These are phyloP conservation scores for Alopecurus myosuroides DNA, from an alignment of 176 grass and related monocot genomes.

Conservation along the genomic window DNA sequence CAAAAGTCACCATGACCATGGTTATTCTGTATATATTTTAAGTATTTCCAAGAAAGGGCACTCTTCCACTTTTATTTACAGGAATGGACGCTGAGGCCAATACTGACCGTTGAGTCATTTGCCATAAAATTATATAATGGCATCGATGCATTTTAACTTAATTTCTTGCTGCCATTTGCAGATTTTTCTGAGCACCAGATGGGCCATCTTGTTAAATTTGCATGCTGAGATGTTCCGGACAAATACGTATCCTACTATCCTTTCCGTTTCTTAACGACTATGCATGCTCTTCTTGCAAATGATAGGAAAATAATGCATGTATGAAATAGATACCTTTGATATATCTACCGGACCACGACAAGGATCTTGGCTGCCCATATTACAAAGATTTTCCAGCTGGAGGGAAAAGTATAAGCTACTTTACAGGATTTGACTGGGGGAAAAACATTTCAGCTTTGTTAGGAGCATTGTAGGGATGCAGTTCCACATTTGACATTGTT, in stretches of 20 bases:
- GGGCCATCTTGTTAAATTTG: conserved; percentile 97
- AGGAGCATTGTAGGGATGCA: not conserved
- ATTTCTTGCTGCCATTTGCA: conserved; percentile 42
- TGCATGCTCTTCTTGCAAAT: not conserved
- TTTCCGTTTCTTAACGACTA: conserved; percentile 15
- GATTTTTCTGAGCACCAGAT: conserved; percentile 99
- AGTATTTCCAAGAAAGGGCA: conserved; percentile 1
- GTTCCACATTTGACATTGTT: not conserved
- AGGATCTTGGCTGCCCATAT: conserved; percentile 3
- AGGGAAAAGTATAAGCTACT: not conserved
- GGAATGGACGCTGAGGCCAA: not conserved
- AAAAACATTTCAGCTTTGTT: not conserved
- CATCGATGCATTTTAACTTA: conserved; percentile 16
- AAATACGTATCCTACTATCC: conserved; percentile 95
- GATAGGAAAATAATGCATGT: not conserved
- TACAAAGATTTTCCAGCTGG: not conserved
- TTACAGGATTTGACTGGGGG: conserved; percentile 1
- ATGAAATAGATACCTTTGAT: not conserved
- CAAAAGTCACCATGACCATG: not conserved
- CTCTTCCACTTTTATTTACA: not conserved
- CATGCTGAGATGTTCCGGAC: conserved; percentile 99
- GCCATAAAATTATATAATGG: not conserved
- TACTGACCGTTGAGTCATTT: not conserved
- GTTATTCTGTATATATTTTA: conserved; percentile 8
- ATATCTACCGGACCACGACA: not conserved